Percentiles rank a stretch among this genome's conserved stretches.
Conservation (phyloP, 78 protist species). For the Monocercomonoides exilis region DNA sequence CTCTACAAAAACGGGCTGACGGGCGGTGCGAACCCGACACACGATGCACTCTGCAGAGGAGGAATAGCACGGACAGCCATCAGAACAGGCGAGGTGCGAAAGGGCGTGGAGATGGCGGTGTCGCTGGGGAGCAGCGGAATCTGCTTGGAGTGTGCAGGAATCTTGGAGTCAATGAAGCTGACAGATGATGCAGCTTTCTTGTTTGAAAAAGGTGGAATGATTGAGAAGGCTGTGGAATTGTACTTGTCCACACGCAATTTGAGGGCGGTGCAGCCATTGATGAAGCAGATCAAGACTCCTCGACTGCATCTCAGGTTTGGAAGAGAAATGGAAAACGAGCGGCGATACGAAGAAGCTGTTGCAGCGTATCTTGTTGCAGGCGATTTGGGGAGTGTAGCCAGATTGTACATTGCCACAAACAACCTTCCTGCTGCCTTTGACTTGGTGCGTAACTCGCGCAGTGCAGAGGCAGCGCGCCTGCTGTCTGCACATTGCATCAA, state of each 20-base stretch:
- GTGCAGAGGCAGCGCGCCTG: not conserved
- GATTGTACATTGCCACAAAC: not conserved
- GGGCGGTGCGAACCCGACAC: slow-evolving; percentile 5
- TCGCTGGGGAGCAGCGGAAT: not conserved
- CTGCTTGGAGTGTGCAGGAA: slow-evolving; percentile 45
- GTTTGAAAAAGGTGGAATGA: slow-evolving; percentile 33
- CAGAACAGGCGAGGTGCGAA: slow-evolving; percentile 29
- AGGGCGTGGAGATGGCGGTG: slow-evolving; percentile 31
- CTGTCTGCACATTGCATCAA: not conserved
- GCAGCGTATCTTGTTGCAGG: not conserved
- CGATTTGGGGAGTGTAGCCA: not conserved
- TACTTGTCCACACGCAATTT: slow-evolving; percentile 44
- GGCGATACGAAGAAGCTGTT: not conserved
- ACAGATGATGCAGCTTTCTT: slow-evolving; percentile 49
- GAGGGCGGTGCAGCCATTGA: not conserved
- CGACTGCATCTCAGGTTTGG: not conserved
- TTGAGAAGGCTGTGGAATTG: slow-evolving; percentile 51
- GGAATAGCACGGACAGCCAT: slow-evolving; percentile 45
- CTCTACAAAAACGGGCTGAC: not conserved
- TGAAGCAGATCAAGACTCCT: not conserved
- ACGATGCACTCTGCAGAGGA: not conserved
- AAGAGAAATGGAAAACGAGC: not conserved
- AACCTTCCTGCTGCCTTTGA: not conserved
- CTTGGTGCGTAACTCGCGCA: not conserved
- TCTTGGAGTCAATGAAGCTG: slow-evolving; percentile 50